These are phyloP conservation scores for Podospora fimiseda DNA, from an alignment of 495 filamentous ascomycete species.

Conservation along the genomic window DNA sequence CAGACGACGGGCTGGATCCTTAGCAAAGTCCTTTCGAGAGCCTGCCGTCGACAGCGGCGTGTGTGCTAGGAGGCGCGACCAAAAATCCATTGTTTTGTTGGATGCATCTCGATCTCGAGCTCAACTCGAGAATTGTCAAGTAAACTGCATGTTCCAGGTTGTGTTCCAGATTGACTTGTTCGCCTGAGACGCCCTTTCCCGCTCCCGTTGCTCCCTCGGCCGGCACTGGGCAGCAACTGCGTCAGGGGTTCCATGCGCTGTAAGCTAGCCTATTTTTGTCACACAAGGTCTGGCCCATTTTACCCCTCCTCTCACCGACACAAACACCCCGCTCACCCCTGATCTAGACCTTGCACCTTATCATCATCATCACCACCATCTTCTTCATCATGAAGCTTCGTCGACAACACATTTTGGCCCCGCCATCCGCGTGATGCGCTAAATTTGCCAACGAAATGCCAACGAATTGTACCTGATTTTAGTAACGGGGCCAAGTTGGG, in stretches of 20 bases:
- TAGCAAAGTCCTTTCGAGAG: conserved; percentile 55
- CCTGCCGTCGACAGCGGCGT: conserved; percentile 54
- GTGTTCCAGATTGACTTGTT: too few relatives aligned
- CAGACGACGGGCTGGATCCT: conserved; percentile 78
- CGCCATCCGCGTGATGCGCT: too few relatives aligned
- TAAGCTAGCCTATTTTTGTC: background rate
- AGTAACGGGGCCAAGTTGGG: too few relatives aligned
- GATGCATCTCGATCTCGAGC: conserved; percentile 28
- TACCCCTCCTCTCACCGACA: background rate
- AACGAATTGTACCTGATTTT: too few relatives aligned
- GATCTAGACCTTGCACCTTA: background rate
- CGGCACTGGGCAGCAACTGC: background rate
- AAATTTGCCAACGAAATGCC: too few relatives aligned
- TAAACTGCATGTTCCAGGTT: too few relatives aligned
- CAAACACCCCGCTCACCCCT: background rate
- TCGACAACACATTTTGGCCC: too few relatives aligned
- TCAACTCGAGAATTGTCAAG: too few relatives aligned
- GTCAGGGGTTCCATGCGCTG: conserved; percentile 8
- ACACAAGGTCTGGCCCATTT: background rate
- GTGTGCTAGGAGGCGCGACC: conserved; percentile 85
- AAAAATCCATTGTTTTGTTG: conserved; percentile 44
- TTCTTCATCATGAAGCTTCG: too few relatives aligned
- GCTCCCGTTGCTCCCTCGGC: conserved; percentile 10
- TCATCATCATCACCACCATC: background rate
- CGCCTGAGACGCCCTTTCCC: background rate